phyloP scores from a whole-genome alignment of 345 rosid genomes.

The Nasturtium officinale region DNA sequence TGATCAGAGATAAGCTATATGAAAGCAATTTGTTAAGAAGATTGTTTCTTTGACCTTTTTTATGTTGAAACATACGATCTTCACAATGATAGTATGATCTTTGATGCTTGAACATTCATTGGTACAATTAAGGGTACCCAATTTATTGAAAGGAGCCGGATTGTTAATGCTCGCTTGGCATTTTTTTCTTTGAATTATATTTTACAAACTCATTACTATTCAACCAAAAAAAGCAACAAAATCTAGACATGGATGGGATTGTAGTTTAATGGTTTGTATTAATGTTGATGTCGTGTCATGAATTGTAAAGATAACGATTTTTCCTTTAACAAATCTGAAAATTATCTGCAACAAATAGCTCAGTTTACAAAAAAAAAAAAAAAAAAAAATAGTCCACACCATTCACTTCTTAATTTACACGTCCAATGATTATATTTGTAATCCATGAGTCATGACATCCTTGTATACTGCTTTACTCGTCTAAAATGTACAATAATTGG shows the following conservation, averaged over 20 bases:
- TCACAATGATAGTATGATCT: slow-evolving; percentile 33
- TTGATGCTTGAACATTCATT: slow-evolving; percentile 41
- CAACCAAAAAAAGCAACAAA: neutral
- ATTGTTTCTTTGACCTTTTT: neutral
- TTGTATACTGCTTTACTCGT: neutral
- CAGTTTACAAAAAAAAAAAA: no score
- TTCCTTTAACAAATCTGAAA: neutral
- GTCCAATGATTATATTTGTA: neutral
- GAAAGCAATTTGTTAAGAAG: neutral
- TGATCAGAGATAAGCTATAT: neutral
- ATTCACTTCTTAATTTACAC: slow-evolving; percentile 1
- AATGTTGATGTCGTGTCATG: neutral
- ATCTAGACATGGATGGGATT: neutral
- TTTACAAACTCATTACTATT: neutral
- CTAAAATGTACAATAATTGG: neutral
- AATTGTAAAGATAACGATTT: neutral
- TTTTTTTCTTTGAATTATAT: slow-evolving; percentile 7
- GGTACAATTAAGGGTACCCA: slow-evolving; percentile 37
- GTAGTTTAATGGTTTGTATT: neutral
- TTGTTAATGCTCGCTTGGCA: slow-evolving; percentile 35
- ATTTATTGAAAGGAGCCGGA: slow-evolving; percentile 34
- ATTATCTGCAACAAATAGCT: neutral
- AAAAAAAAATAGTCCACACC: neutral
- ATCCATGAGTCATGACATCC: neutral
- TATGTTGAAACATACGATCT: slow-evolving; percentile 35